Evolutionary conservation across 78 protist species (phyloP), one percentile per base, ranked within the genome.

Genomic region (Mantamonas sphyraenae): DNA sequence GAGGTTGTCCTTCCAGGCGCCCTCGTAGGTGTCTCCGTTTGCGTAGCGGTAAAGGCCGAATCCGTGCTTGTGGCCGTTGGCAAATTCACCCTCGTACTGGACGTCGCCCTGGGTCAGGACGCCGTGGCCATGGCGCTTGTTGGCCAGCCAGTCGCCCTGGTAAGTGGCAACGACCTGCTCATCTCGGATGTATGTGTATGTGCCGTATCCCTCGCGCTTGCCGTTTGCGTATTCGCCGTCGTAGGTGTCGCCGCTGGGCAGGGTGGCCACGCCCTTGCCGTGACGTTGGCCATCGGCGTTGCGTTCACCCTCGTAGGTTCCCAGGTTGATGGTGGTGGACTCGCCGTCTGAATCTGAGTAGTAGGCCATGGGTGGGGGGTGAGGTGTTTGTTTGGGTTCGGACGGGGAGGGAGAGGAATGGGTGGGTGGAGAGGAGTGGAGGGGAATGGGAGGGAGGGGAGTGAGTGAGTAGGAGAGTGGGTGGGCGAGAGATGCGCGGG

Each of bases 21-120:
- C 62, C 22, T 57, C 62, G 22, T 57, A 57, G 16, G 17, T 7
- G 22, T 57, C 62, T 14, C 62, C 62, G 12, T 57, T 57, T 7
- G 62, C 24, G 12, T 57, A 57, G 28, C 28, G 28, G 22, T 57
- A 57, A n/a, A 57, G 17, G 12, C 62, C 62, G 22, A 16, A 57
- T 7, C 62, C 62, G 22, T 57, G 62, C 62, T 57, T 57, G 22
- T 30, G 62, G 24, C 62, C 62, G 62, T 57, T 57, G 9, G 62
- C 24, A 20, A 57, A 57, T 14, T 20, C 8, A 8, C 62, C 62
- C 62, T 57, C 28, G 22, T 57, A 57, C 35, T n/a, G n/a, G n/a
- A n/a, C n/a, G n/a, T n/a, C n/a, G n/a, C n/a, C n/a, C n/a, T n/a
- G n/a, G n/a, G n/a, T n/a, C n/a, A n/a, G n/a, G n/a, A n/a, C n/a